Evolutionary conservation across 2,329 filamentous ascomycete species (phyloP), one percentile per base, ranked within the genome.

Genomic region (Phialocephala sp.): DNA sequence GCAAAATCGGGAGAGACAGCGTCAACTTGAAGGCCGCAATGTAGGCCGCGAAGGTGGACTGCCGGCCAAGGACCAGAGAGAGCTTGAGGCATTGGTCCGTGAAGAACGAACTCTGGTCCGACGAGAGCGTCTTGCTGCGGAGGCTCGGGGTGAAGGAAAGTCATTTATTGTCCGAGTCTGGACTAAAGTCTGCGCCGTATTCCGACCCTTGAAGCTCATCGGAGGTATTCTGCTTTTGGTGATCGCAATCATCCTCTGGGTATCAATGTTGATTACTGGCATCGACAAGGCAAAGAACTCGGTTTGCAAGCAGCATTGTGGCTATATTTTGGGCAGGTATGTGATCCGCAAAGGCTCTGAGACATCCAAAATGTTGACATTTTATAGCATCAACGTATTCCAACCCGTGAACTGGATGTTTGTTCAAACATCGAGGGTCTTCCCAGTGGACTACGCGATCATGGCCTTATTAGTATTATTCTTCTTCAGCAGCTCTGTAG

Each of bases 281-380:
- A 93, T 98, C 74, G 95, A 99, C 85, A 98, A 98, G 81, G 92
- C 93, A 41, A 94, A 91, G 78, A 97, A 98, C 81, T 97, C 94
- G 3, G 82, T 96, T 68, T 99, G 95, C 85, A 94, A 95, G 77
- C 83, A 89, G 66, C 89, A 88, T 72, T 99, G 95, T 76, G 95
- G 95, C 68, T 99, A 97, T 79, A 91, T 98, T 59, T 85, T 99
- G 4, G 93, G 89, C 52, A 85, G 66, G 75, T 73, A 66, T 55
- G 68, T 66, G 14, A 43, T 15, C 45, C 5, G 15, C 41, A 37
- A n/a, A 11, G 41, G 6, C 20, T 54, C 32, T 11, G 9, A 35
- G 2, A 41, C 6, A 35, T 32, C n/a, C 12, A 14, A 35, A 12
- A 54, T 45, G 45, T 66, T 68, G 50, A 68, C 60, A 83, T 22